phyloP scores from a whole-genome alignment of 2,329 filamentous ascomycete genomes.

The Curvularia lunata region DNA sequence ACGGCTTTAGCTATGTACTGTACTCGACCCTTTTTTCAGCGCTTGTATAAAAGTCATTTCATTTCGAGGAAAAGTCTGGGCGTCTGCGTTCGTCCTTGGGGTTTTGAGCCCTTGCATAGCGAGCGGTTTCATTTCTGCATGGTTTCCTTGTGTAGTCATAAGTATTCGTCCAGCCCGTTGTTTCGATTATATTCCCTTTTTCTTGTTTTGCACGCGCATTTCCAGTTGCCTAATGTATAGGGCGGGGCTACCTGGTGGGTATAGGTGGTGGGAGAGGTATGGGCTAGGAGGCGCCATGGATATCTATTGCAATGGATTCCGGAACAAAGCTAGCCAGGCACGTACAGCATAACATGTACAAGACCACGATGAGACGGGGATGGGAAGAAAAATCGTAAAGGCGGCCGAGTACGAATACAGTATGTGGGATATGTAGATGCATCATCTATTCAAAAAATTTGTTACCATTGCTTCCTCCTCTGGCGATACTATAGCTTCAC shows the following conservation, averaged over 20 bases:
- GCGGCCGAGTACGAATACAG: constrained; percentile 18
- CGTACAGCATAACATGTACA: constrained; percentile 28
- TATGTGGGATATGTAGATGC: constrained; percentile 17
- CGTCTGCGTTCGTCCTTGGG: constrained; percentile 37
- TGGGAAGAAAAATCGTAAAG: constrained; percentile 16
- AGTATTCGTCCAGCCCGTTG: constrained; percentile 33
- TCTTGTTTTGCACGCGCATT: constrained; percentile 33
- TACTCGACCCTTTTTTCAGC: constrained; percentile 41
- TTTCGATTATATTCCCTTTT: constrained; percentile 34
- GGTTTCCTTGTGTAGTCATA: constrained; percentile 36
- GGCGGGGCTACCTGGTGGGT: constrained; percentile 33
- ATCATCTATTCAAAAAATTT: neutral
- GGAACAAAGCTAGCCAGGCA: constrained; percentile 17
- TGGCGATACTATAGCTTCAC: too few species aligned
- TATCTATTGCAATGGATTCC: constrained; percentile 29
- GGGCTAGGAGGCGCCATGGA: constrained; percentile 20
- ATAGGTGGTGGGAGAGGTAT: constrained; percentile 12
- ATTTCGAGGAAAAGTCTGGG: constrained; percentile 46
- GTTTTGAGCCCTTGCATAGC: constrained; percentile 49
- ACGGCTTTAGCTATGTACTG: constrained; percentile 48
- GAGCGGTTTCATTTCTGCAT: constrained; percentile 46
- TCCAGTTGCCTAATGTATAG: constrained; percentile 37
- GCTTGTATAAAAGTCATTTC: constrained; percentile 49
- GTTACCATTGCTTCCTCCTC: too few species aligned
- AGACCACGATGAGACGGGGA: constrained; percentile 18